Evolutionary conservation across 2,329 filamentous ascomycete genomes (phyloP).

Genomic region (Epichloe sibirici): DNA sequence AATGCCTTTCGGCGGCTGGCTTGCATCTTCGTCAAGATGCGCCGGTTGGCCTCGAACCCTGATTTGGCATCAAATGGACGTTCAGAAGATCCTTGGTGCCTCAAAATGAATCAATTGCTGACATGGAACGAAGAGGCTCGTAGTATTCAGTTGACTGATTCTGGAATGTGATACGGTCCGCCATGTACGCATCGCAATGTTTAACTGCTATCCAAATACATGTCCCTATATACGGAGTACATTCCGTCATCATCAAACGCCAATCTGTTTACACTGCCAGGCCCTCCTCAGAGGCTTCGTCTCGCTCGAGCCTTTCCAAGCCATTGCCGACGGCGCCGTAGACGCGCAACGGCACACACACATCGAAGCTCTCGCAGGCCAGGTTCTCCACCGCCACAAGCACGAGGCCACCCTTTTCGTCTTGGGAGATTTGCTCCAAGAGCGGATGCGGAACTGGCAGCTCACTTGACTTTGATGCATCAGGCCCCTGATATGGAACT

Average conservation of each 20-base stretch:
- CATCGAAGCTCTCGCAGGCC: slow-evolving; percentile 81
- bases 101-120: no score
- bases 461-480: slow-evolving; percentile 11
- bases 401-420: slow-evolving; percentile 63
- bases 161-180: background rate
- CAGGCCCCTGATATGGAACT: slow-evolving; percentile 45
- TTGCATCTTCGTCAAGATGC: no score
- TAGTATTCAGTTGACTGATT: background rate
- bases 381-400: slow-evolving; percentile 68
- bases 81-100: no score
- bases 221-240: background rate
- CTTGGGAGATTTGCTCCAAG: slow-evolving; percentile 67
- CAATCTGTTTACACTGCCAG: slow-evolving; percentile 21
- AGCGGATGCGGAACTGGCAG: slow-evolving; percentile 31
- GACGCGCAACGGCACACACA: slow-evolving; percentile 70
- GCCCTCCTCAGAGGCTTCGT: slow-evolving; percentile 38
- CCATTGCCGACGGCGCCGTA: slow-evolving; percentile 54
- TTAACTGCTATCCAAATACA: slow-evolving; percentile 1
- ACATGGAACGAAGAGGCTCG: no score
- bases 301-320: slow-evolving; percentile 42
- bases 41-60: no score
- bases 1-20: no score
- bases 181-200: background rate
- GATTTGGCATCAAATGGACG: no score
- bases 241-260: background rate